Conservation (phyloP, 192 early-diverging fungal species). For the Coemansia sp. region DNA sequence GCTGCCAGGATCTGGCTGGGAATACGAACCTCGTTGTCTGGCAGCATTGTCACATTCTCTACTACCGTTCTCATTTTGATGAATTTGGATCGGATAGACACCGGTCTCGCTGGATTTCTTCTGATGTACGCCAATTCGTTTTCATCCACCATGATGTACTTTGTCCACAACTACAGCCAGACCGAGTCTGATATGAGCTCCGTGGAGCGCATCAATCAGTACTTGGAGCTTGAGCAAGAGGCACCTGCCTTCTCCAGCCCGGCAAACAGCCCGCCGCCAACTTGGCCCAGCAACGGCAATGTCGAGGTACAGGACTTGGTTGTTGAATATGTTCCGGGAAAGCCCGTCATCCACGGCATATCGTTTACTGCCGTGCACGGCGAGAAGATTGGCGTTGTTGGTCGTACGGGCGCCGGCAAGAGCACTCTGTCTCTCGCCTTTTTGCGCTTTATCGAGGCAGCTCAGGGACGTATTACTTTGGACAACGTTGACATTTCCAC, state of each 20-base stretch:
- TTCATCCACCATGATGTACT: conserved; percentile 71
- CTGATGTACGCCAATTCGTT: conserved; percentile 83
- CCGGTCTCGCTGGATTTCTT: conserved; percentile 82
- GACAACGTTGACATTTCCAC: conserved; percentile 71
- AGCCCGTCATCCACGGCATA: conserved; percentile 35
- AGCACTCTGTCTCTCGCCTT: conserved; percentile 69
- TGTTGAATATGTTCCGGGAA: conserved; percentile 54
- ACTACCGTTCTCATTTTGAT: conserved; percentile 63
- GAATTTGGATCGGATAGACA: conserved; percentile 48
- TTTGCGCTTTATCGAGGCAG: conserved; percentile 76
- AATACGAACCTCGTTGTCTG: conserved; percentile 70
- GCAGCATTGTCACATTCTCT: conserved; percentile 64
- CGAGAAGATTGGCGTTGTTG: conserved; percentile 54
- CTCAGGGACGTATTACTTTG: conserved; percentile 64
- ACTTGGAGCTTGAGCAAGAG: conserved; percentile 77
- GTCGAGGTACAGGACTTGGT: conserved; percentile 59
- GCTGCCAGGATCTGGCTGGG: conserved; percentile 79
- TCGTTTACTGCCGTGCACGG: conserved; percentile 43
- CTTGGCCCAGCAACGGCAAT: conserved; percentile 67
- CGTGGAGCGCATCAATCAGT: conserved; percentile 82
- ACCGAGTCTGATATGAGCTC: conserved; percentile 84
- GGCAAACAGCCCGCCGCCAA: conserved; percentile 51
- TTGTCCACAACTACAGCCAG: conserved; percentile 69
- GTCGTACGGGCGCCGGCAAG: conserved; percentile 68
- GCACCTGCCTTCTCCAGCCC: conserved; percentile 60